A percentile compares a stretch with the other conserved stretches of the same genome.
These are phyloP conservation scores for Aspergillus conjunctus DNA, from an alignment of 495 filamentous ascomycete genomes.

Conservation along the genomic window DNA sequence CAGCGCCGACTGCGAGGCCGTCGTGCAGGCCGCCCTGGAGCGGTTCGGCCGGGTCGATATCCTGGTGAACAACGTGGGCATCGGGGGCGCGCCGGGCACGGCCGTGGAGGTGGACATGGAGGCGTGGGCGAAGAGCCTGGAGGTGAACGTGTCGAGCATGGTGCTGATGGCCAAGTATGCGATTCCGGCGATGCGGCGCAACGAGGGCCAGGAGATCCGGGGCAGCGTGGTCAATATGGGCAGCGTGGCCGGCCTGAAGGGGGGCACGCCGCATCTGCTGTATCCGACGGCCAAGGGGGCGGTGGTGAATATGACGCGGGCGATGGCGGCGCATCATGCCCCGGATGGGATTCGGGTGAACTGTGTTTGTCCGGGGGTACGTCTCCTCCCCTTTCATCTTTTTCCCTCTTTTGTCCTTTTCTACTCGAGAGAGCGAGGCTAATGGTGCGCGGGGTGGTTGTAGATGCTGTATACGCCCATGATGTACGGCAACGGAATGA, in stretches of 20 bases:
- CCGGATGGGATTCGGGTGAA: constrained; percentile 57
- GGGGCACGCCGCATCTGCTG: constrained; percentile 59
- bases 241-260: constrained; percentile 56
- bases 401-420: not conserved
- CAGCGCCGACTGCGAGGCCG: constrained; percentile 45
- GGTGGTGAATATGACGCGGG: constrained; percentile 59
- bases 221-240: constrained; percentile 61
- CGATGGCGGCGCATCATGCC: constrained; percentile 61
- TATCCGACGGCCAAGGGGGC: constrained; percentile 66
- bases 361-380: constrained; percentile 57
- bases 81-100: constrained; percentile 54
- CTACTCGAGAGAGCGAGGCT: not conserved
- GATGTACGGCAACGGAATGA: constrained; percentile 58
- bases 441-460: not conserved
- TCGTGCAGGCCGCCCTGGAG: constrained; percentile 41
- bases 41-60: constrained; percentile 56
- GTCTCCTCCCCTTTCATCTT: not conserved
- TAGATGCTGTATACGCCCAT: constrained; percentile 62
- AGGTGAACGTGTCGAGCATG: constrained; percentile 62
- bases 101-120: constrained; percentile 57
- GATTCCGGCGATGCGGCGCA: constrained; percentile 55
- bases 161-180: constrained; percentile 57
- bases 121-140: constrained; percentile 54
- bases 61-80: constrained; percentile 59
- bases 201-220: constrained; percentile 30